Evolutionary conservation across 257 asterid genomes (phyloP).

Genomic region (Ilex asprella): DNA sequence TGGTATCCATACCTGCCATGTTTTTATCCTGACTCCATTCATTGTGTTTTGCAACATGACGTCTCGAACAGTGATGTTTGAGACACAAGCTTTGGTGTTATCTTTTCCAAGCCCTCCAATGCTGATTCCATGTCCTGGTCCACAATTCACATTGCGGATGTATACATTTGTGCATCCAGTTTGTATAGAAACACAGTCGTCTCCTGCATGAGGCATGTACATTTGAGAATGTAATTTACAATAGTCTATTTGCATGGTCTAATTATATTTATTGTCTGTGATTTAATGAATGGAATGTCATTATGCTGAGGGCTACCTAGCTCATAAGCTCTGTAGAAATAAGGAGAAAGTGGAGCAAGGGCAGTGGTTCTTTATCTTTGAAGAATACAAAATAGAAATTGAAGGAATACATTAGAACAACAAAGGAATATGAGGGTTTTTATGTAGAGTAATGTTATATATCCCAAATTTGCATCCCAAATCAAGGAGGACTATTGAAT

Average conservation of each 20-base stretch:
- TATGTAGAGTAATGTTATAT: too few species aligned
- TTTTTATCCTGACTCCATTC: conserved; percentile 15
- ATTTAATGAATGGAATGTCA: too few species aligned
- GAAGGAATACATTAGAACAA: too few species aligned
- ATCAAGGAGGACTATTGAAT: too few species aligned
- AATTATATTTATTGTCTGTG: too few species aligned
- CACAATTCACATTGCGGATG: conserved; percentile 20
- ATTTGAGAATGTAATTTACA: too few species aligned
- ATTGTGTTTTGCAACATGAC: conserved; percentile 17
- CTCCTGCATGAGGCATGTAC: conserved; percentile 15
- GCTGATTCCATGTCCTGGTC: conserved; percentile 29
- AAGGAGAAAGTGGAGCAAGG: background rate
- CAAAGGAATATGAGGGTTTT: too few species aligned
- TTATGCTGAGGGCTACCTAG: too few species aligned
- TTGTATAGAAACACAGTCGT: conserved; percentile 27
- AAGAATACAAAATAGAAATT: too few species aligned
- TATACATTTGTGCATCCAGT: conserved; percentile 25
- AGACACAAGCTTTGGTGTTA: conserved; percentile 24
- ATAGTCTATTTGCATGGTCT: too few species aligned
- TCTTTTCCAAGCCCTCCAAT: conserved; percentile 25
- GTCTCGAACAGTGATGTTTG: conserved; percentile 23
- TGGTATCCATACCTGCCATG: background rate
- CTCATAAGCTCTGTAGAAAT: background rate
- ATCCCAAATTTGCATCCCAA: too few species aligned
- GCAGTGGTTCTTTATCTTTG: background rate